phyloP scores from a whole-genome alignment of 2,329 filamentous ascomycete species.

The Colletotrichum lindemuthianum region DNA sequence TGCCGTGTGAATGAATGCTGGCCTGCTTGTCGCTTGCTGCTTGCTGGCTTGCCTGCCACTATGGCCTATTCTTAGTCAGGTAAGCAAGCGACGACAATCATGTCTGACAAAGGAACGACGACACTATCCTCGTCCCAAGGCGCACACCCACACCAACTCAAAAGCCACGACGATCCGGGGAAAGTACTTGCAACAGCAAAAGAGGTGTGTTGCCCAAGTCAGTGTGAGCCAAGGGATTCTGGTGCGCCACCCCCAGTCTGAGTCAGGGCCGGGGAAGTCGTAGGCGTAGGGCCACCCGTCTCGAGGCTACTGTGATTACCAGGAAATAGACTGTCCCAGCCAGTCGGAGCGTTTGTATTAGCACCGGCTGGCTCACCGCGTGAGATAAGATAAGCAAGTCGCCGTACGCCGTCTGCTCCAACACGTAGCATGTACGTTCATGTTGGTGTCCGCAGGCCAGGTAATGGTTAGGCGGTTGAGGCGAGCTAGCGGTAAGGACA shows the following conservation, averaged over 20 bases:
- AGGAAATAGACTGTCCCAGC: background rate
- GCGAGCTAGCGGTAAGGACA: slow-evolving; percentile 11
- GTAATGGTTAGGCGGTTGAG: background rate
- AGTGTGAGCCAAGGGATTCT: background rate
- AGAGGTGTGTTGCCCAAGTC: slow-evolving; percentile 5
- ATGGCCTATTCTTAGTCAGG: background rate
- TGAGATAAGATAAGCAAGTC: background rate
- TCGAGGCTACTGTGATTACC: slow-evolving; percentile 8
- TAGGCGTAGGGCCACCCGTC: background rate
- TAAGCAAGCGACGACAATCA: background rate
- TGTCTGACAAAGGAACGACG: slow-evolving; percentile 8
- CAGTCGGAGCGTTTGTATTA: slow-evolving; percentile 20
- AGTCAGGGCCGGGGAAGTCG: slow-evolving; percentile 31
- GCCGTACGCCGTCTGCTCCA: slow-evolving; percentile 1
- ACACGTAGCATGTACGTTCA: too few relatives aligned
- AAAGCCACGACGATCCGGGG: slow-evolving; percentile 28
- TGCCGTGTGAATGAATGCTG: too few relatives aligned
- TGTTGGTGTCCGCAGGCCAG: background rate
- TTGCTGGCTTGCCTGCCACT: too few relatives aligned
- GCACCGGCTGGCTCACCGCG: background rate
- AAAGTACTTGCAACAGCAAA: slow-evolving; percentile 2
- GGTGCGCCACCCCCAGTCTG: slow-evolving; percentile 33
- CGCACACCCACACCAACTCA: background rate
- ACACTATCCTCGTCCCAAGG: slow-evolving; percentile 27
- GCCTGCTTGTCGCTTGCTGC: too few relatives aligned